Percentiles rank a stretch among this genome's conserved stretches.
Conservation (phyloP, 352 stramenopile genomes). For the Phytophthora rubi region DNA sequence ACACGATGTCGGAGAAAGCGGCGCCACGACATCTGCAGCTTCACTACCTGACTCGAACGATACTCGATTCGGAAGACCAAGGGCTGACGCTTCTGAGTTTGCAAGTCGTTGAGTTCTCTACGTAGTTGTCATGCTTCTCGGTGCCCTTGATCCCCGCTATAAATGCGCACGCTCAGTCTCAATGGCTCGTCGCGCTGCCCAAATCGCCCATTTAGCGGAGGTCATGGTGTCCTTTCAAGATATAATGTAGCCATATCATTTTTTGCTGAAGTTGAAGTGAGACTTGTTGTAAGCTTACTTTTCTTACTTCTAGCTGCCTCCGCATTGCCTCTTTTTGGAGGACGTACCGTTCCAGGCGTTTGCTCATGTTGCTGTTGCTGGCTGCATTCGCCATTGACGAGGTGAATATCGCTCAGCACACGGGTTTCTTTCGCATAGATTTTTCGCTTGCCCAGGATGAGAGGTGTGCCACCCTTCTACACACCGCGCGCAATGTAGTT, state of each 20-base stretch:
- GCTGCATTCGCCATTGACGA: too few relatives aligned
- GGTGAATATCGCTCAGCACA: too few relatives aligned
- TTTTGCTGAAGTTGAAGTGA: not conserved
- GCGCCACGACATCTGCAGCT: constrained; percentile 60
- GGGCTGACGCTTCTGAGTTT: constrained; percentile 41
- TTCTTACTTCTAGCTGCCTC: too few relatives aligned
- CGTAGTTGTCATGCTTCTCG: constrained; percentile 34
- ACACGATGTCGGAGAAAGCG: constrained; percentile 32
- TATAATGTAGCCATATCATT: not conserved
- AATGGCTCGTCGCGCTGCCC: constrained; percentile 56
- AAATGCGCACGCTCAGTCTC: constrained; percentile 54
- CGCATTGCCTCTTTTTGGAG: too few relatives aligned
- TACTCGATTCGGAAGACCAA: constrained; percentile 50
- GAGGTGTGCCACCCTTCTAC: too few relatives aligned
- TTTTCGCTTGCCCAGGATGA: too few relatives aligned
- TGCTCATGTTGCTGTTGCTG: too few relatives aligned
- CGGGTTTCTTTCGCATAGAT: too few relatives aligned
- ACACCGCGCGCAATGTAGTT: too few relatives aligned
- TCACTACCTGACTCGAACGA: constrained; percentile 47
- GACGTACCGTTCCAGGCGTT: too few relatives aligned
- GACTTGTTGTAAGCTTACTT: too few relatives aligned
- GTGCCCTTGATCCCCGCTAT: constrained; percentile 45
- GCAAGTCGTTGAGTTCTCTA: constrained; percentile 29
- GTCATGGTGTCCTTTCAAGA: not conserved
- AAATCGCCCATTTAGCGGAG: constrained; percentile 22